phyloP scores from a whole-genome alignment of 371 early-diverging fungal genomes.

The Mucor racemosus region DNA sequence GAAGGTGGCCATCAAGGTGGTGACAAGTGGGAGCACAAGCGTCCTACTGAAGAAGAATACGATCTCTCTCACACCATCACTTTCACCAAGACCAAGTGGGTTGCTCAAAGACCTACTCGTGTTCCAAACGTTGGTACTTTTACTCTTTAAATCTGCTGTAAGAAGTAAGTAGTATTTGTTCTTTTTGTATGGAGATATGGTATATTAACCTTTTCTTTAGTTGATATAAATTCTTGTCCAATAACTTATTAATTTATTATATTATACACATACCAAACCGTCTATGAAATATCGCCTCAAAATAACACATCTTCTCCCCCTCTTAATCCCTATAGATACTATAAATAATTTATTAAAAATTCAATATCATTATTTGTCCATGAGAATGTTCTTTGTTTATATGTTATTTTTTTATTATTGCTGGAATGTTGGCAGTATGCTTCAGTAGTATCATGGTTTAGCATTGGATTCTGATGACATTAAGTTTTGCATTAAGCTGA shows the following conservation, averaged over 20 bases:
- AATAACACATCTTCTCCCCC: background rate
- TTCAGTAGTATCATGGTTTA: too few species aligned
- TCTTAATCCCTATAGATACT: background rate
- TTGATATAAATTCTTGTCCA: conserved; percentile 1
- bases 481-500: too few species aligned
- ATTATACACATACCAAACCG: conserved; percentile 5
- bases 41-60: conserved; percentile 2
- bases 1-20: background rate
- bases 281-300: background rate
- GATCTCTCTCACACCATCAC: conserved; percentile 42
- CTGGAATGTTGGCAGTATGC: background rate
- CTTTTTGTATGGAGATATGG: too few species aligned
- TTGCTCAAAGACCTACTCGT: conserved; percentile 6
- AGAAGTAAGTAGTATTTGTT: background rate
- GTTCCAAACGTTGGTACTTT: conserved; percentile 2
- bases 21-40: background rate
- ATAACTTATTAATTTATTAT: conserved; percentile 6
- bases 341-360: conserved; percentile 18
- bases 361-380: conserved; percentile 15
- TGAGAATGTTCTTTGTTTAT: conserved; percentile 1
- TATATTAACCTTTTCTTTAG: background rate
- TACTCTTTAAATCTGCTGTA: background rate
- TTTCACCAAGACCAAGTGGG: conserved; percentile 37
- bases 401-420: background rate
- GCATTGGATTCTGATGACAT: too few species aligned